Evolutionary conservation across 1,139 yeast genomes (phyloP), one percentile per base, ranked within the genome.

Genomic region (Suhomyces taliae): DNA sequence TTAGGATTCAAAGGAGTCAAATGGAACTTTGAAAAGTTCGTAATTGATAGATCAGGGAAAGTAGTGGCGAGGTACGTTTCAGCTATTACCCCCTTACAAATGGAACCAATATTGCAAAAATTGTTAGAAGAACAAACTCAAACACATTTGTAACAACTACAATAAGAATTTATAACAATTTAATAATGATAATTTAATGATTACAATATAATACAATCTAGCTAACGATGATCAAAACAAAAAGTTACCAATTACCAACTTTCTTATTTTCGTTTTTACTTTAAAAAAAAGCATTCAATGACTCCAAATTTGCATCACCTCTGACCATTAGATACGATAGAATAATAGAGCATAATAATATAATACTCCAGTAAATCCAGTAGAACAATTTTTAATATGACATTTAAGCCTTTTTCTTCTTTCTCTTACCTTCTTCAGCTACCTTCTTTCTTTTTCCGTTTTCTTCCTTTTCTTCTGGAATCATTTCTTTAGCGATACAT

Each of bases 11-110:
- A 75, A 51, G 93, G 96, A 31, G 79, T 91, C 58, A 83, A 88
- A 65, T 93, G 98, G 99, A 93, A 93, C 72, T 93, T 91, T 64
- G 98, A 91, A 67, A 93, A 93, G 74, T 93, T 93, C 70, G 60
- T 93, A 44, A 65, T 93, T 46, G 84, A 85, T 64, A 77, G 78
- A 58, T 60, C 81, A 2, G 99, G 99, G 43, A 64, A 79, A 1
- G 97, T 90, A 38, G 81, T 79, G 40, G 76, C 74, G 48, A 79
- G 99, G 62, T 88, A 77, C 67, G 77, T 84, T 7, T 81, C 95
- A 7, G 70, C 82, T 47, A 81, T 89, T 29, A 75, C 84, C 41
- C 98, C 99, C 29, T 58, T 69, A 35, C 70, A 76, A 14, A 64
- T 87, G 40, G 86, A 80, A 56, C 55, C 66, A 27, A 67, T 72